Conservation (phyloP, 768 basidiomycete species). For the Auriscalpium orientale region DNA sequence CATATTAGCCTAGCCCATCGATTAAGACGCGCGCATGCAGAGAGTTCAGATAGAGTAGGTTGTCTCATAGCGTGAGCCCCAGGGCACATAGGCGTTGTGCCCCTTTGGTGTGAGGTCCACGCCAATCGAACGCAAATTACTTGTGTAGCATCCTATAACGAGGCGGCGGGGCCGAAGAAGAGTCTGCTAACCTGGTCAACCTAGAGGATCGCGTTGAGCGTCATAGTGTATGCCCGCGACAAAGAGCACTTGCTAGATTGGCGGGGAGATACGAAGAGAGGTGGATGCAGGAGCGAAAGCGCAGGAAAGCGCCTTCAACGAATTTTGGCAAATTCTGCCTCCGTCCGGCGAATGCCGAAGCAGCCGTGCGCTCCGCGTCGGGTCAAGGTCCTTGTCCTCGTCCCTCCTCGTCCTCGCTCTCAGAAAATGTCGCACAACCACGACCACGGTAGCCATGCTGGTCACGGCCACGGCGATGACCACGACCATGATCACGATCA, state of each 20-base stretch:
- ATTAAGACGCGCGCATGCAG: not conserved
- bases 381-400: not conserved
- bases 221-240: no score
- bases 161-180: not conserved
- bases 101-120: constrained; percentile 59
- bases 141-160: constrained; percentile 46
- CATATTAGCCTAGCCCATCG: not conserved
- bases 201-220: no score
- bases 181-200: no score
- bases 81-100: constrained; percentile 65
- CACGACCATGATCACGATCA: constrained; percentile 51
- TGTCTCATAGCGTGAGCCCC: constrained; percentile 69
- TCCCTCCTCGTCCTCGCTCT: not conserved
- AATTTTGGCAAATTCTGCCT: no score
- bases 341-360: not conserved
- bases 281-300: no score
- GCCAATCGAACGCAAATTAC: constrained; percentile 90
- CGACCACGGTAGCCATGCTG: constrained; percentile 43
- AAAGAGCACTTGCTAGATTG: no score
- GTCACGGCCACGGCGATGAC: constrained; percentile 44
- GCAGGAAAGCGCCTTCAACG: no score
- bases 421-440: constrained; percentile 48
- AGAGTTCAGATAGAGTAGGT: constrained; percentile 38
- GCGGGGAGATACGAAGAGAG: no score
- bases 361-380: not conserved